A percentile compares a stretch with the other conserved stretches of the same genome.
Evolutionary conservation across 352 stramenopile species (phyloP).

Genomic region (Phytophthora idaei): DNA sequence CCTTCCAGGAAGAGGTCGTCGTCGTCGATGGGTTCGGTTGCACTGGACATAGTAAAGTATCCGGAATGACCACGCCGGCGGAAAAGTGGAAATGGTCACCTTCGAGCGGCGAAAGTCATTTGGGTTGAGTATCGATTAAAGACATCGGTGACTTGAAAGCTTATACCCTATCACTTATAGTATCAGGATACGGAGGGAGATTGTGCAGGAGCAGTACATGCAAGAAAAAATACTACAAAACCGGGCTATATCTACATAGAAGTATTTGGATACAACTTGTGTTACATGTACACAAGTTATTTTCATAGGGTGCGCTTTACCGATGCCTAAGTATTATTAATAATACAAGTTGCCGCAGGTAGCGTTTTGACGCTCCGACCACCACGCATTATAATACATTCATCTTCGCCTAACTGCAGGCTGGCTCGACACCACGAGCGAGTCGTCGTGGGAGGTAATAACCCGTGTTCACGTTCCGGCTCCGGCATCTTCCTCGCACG

Average conservation of each 20-base stretch:
- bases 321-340: not conserved
- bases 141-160: not conserved
- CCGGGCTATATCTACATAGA: too few species aligned
- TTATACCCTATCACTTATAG: not conserved
- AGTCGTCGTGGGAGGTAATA: too few species aligned
- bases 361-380: not conserved
- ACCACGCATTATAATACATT: not conserved
- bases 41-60: slow-evolving; percentile 6
- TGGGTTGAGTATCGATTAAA: slow-evolving; percentile 6
- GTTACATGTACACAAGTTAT: too few species aligned
- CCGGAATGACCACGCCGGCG: slow-evolving; percentile 1
- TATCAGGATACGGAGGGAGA: not conserved
- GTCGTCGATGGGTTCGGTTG: slow-evolving; percentile 13
- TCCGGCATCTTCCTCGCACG: slow-evolving; percentile 3
- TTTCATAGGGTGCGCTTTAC: too few species aligned
- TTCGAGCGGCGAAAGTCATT: slow-evolving; percentile 1
- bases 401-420: not conserved
- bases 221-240: not conserved
- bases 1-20: slow-evolving; percentile 9
- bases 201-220: not conserved
- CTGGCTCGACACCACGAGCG: slow-evolving; percentile 1
- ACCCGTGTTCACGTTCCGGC: slow-evolving; percentile 11
- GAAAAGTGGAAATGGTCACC: not conserved
- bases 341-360: too few species aligned
- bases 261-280: too few species aligned